Evolutionary conservation across 805 yeast species (phyloP).

Genomic region (Saccharomycopsis lassenensis): DNA sequence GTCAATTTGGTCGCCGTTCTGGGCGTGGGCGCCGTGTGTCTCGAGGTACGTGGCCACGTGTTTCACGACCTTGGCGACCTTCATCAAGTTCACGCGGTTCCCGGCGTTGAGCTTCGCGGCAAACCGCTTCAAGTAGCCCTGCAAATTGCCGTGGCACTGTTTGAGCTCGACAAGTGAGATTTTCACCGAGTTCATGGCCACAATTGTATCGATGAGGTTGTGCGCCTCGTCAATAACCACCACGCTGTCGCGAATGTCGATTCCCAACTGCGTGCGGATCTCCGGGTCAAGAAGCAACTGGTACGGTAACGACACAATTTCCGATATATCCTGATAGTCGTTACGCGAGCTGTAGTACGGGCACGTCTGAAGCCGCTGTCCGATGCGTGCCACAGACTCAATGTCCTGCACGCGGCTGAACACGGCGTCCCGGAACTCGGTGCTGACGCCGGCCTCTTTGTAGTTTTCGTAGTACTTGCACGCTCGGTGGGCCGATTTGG

Average conservation of each 20-base stretch:
- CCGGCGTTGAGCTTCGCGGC: slow-evolving; percentile 54
- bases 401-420: slow-evolving; percentile 43
- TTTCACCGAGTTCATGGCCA: slow-evolving; percentile 53
- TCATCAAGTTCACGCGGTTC: slow-evolving; percentile 59
- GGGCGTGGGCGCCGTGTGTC: slow-evolving; percentile 19
- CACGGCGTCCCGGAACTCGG: slow-evolving; percentile 35
- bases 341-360: slow-evolving; percentile 73
- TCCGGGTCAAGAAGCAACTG: slow-evolving; percentile 53
- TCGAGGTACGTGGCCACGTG: slow-evolving; percentile 34
- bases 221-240: slow-evolving; percentile 91
- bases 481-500: slow-evolving; percentile 19
- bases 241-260: slow-evolving; percentile 52
- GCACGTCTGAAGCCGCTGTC: slow-evolving; percentile 47
- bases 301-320: slow-evolving; percentile 76
- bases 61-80: slow-evolving; percentile 46
- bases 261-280: slow-evolving; percentile 46
- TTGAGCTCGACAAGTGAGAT: slow-evolving; percentile 41
- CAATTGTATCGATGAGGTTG: slow-evolving; percentile 68
- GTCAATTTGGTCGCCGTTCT: slow-evolving; percentile 45
- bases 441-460: slow-evolving; percentile 20
- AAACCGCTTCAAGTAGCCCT: slow-evolving; percentile 48
- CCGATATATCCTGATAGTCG: slow-evolving; percentile 44
- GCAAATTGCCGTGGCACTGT: slow-evolving; percentile 36
- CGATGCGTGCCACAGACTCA: slow-evolving; percentile 62
- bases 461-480: slow-evolving; percentile 34